phyloP scores from a whole-genome alignment of 2,329 filamentous ascomycete species.

The Diaporthe sp. region DNA sequence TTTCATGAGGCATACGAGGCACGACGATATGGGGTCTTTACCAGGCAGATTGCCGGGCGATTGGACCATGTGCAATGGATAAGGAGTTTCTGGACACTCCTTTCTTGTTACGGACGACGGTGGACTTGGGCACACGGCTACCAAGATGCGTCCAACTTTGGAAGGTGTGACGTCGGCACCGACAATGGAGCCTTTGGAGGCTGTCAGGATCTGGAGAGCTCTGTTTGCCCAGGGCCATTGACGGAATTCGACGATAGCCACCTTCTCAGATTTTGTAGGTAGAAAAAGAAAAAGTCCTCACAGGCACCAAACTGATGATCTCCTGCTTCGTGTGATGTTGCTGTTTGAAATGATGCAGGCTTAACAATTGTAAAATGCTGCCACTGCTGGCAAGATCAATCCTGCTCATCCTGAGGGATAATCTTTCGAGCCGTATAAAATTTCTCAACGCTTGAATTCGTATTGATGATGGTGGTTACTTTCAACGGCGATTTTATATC shows the following conservation, averaged over 20 bases:
- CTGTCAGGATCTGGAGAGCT: constrained; percentile 14
- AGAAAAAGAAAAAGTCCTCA: neutral
- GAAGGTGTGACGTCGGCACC: neutral
- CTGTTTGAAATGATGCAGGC: neutral
- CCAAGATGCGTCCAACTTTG: neutral
- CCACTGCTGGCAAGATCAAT: neutral
- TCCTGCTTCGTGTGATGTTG: neutral
- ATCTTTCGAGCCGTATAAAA: neutral
- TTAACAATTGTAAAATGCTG: neutral
- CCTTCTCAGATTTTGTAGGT: neutral
- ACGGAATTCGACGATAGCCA: neutral
- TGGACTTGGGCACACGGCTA: neutral
- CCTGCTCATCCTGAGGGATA: neutral
- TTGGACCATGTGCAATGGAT: neutral
- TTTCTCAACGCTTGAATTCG: neutral
- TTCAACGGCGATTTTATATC: neutral
- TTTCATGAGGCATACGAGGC: neutral
- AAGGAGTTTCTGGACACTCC: neutral
- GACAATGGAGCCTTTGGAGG: neutral
- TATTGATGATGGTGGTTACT: neutral
- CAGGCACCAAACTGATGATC: constrained; percentile 1
- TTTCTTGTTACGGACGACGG: neutral
- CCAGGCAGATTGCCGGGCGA: neutral
- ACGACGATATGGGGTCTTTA: neutral
- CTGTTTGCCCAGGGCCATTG: neutral